These are phyloP conservation scores for Cryoendolithus antarcticus DNA, from an alignment of 2,329 filamentous ascomycete species.

Conservation along the genomic window DNA sequence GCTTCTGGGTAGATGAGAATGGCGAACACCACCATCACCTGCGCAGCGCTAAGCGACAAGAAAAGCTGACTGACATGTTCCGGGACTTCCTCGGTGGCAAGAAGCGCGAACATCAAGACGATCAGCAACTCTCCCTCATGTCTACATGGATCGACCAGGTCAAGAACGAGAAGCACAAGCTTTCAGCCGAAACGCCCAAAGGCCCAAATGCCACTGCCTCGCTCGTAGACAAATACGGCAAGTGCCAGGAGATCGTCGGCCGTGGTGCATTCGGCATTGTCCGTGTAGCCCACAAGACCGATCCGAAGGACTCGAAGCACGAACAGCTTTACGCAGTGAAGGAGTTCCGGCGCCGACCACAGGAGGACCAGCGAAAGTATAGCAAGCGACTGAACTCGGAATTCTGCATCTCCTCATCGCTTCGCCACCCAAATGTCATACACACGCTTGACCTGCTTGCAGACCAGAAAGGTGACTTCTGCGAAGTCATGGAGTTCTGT, in stretches of 20 bases:
- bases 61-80: constrained; percentile 89
- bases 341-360: constrained; percentile 86
- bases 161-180: constrained; percentile 69
- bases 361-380: constrained; percentile 94
- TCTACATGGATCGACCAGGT: constrained; percentile 93
- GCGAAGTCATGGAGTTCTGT: constrained; percentile 99
- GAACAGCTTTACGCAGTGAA: constrained; percentile 97
- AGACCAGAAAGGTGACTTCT: constrained; percentile 94
- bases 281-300: constrained; percentile 89
- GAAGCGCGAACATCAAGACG: constrained; percentile 59
- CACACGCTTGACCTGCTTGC: constrained; percentile 92
- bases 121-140: constrained; percentile 81
- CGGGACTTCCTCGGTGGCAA: constrained; percentile 69
- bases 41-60: constrained; percentile 79
- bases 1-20: constrained; percentile 48
- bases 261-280: constrained; percentile 96
- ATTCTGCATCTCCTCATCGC: constrained; percentile 94
- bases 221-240: constrained; percentile 91
- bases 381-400: constrained; percentile 94
- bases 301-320: constrained; percentile 60
- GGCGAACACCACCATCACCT: constrained; percentile 79
- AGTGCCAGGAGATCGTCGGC: constrained; percentile 93
- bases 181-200: constrained; percentile 62
- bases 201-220: constrained; percentile 64
- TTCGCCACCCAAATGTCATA: constrained; percentile 95